phyloP scores from a whole-genome alignment of 148 eudicot genomes.

The Chenopodium album region DNA sequence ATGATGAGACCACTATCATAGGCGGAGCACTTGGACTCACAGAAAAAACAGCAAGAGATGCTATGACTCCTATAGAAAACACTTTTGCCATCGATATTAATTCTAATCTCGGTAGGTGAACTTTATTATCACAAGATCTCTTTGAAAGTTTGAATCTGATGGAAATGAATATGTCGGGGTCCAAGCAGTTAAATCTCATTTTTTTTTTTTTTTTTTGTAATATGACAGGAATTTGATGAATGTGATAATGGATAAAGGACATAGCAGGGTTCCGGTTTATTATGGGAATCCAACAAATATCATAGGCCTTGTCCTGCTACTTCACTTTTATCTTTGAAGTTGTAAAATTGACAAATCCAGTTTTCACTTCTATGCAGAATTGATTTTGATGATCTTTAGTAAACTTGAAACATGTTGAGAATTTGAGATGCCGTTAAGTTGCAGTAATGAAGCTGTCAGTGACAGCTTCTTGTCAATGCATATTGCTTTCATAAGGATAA shows the following conservation, averaged over 20 bases:
- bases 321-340: not conserved
- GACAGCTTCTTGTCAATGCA: not conserved
- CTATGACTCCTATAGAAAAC: conserved; percentile 50
- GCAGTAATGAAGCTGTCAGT: not conserved
- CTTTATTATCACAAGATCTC: not conserved
- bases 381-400: not conserved
- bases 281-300: conserved; percentile 47
- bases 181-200: not conserved
- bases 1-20: conserved; percentile 54
- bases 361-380: not conserved
- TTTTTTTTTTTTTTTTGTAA: not conserved
- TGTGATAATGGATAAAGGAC: conserved; percentile 48
- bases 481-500: not conserved
- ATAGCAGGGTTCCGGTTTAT: conserved; percentile 63
- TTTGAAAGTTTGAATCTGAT: not conserved
- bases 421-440: not conserved
- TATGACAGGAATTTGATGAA: conserved; percentile 41
- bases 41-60: conserved; percentile 58
- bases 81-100: conserved; percentile 50
- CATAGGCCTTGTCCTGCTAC: conserved; percentile 54
- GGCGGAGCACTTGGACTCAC: conserved; percentile 58
- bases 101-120: conserved; percentile 50
- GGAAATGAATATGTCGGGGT: not conserved
- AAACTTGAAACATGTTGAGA: not conserved
- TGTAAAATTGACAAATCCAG: not conserved